Percentiles rank a stretch among this genome's conserved stretches.
Evolutionary conservation across 2,329 filamentous ascomycete genomes (phyloP).

Genomic region (Trichoderma koningiopsis): DNA sequence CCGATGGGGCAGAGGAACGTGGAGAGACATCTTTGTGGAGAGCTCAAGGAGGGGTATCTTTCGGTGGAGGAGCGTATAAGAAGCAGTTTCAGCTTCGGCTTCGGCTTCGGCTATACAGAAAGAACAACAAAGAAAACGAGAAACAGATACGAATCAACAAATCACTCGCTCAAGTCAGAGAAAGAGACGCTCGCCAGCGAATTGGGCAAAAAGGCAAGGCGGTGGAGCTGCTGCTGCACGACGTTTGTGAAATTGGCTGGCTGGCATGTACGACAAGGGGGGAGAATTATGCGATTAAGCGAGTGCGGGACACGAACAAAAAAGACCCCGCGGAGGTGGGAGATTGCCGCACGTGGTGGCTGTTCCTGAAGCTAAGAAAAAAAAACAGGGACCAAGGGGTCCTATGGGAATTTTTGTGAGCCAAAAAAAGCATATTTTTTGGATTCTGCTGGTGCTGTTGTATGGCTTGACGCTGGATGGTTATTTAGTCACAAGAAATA

Average conservation of each 20-base stretch:
- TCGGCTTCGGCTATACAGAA: not conserved
- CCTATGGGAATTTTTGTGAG: not conserved
- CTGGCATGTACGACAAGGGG: conserved; percentile 8
- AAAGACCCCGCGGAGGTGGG: conserved; percentile 7
- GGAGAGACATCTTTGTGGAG: conserved; percentile 50
- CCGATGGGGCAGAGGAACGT: conserved; percentile 56
- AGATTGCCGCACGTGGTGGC: conserved; percentile 14
- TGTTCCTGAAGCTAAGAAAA: conserved; percentile 18
- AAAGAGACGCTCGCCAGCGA: conserved; percentile 12
- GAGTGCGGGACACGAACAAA: conserved; percentile 17
- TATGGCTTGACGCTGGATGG: too few relatives aligned
- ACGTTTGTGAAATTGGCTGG: conserved; percentile 8
- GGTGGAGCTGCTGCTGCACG: conserved; percentile 23
- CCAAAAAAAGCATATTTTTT: not conserved
- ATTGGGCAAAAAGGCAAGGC: conserved; percentile 20
- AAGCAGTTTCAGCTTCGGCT: not conserved
- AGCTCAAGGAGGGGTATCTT: conserved; percentile 15
- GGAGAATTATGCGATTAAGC: conserved; percentile 31
- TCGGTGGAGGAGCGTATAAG: not conserved
- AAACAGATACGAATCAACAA: not conserved
- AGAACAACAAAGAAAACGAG: not conserved
- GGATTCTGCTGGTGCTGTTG: not conserved
- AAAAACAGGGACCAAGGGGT: not conserved
- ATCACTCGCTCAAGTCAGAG: not conserved
- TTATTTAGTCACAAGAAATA: too few relatives aligned